Conservation (phyloP, 2,329 filamentous ascomycete species). For the Ceratocystis albifundus region DNA sequence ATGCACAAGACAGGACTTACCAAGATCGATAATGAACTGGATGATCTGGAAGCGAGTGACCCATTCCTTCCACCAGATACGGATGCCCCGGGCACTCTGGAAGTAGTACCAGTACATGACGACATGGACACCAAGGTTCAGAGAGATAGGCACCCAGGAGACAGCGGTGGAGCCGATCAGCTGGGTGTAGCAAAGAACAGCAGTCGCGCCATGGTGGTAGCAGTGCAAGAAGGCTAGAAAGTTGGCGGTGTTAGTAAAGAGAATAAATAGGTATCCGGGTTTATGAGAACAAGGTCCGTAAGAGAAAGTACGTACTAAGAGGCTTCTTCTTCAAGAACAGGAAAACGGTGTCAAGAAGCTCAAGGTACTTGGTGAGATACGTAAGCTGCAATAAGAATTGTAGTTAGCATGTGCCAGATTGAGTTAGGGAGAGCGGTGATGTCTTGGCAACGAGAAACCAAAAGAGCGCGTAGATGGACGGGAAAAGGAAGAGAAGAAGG, state of each 20-base stretch:
- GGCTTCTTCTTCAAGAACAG: constrained; percentile 99
- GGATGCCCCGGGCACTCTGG: constrained; percentile 89
- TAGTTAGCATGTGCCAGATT: constrained; percentile 16
- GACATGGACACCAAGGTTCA: constrained; percentile 90
- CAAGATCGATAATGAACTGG: constrained; percentile 93
- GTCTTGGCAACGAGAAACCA: not conserved
- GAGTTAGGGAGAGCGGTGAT: not conserved
- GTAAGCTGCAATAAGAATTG: constrained; percentile 53
- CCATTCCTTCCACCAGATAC: constrained; percentile 99
- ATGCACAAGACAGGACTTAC: constrained; percentile 40
- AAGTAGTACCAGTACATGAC: constrained; percentile 99
- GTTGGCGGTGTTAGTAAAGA: not conserved
- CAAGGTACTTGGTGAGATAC: constrained; percentile 96
- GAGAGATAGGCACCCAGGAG: constrained; percentile 85
- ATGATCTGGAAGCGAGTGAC: constrained; percentile 95
- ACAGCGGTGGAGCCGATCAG: constrained; percentile 85
- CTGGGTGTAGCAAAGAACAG: constrained; percentile 95
- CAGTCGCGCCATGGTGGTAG: constrained; percentile 96
- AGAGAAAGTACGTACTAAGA: constrained; percentile 39
- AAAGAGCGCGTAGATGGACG: not conserved
- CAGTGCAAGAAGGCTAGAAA: constrained; percentile 74
- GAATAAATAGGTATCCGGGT: not conserved
- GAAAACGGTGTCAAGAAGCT: constrained; percentile 91
- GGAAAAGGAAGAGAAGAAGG: not conserved
- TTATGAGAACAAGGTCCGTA: constrained; percentile 28